phyloP scores from a whole-genome alignment of 495 filamentous ascomycete species.

The Penicilliopsis zonata region DNA sequence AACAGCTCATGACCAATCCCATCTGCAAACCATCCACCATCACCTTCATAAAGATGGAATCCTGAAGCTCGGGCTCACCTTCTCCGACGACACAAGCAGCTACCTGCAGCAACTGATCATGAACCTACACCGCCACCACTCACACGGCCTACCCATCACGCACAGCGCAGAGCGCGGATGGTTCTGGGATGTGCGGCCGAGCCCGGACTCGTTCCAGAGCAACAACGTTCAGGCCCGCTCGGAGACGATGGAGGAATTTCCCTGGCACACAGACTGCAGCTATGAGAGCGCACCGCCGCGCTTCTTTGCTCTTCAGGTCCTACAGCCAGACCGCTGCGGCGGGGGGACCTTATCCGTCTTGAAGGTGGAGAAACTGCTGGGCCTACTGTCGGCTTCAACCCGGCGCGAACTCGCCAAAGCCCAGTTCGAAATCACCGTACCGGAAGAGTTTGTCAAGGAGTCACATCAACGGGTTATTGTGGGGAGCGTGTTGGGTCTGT shows the following conservation, averaged over 20 bases:
- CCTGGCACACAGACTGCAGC: constrained; percentile 34
- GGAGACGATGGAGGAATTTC: constrained; percentile 20
- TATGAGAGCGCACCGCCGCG: constrained; percentile 21
- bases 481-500: constrained; percentile 10
- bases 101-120: constrained; percentile 17
- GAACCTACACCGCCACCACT: constrained; percentile 14
- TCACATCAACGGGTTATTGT: constrained; percentile 6
- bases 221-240: constrained; percentile 17
- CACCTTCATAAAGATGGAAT: constrained; percentile 8
- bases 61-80: constrained; percentile 14
- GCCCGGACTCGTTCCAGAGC: constrained; percentile 4
- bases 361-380: constrained; percentile 10
- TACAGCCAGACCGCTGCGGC: constrained; percentile 21
- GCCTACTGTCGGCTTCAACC: constrained; percentile 9
- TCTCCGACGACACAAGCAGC: constrained; percentile 11
- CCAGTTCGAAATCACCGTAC: constrained; percentile 17
- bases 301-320: constrained; percentile 28
- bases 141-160: constrained; percentile 19
- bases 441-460: constrained; percentile 21
- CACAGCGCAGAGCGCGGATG: constrained; percentile 22
- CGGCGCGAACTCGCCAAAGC: constrained; percentile 7
- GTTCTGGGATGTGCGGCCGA: constrained; percentile 25
- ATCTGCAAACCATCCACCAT: too few relatives aligned
- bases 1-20: too few relatives aligned
- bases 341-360: constrained; percentile 25